A percentile compares a stretch with the other conserved stretches of the same genome.
These are phyloP conservation scores for Bipolaris gigantea DNA, from an alignment of 2,329 filamentous ascomycete species.

Conservation along the genomic window DNA sequence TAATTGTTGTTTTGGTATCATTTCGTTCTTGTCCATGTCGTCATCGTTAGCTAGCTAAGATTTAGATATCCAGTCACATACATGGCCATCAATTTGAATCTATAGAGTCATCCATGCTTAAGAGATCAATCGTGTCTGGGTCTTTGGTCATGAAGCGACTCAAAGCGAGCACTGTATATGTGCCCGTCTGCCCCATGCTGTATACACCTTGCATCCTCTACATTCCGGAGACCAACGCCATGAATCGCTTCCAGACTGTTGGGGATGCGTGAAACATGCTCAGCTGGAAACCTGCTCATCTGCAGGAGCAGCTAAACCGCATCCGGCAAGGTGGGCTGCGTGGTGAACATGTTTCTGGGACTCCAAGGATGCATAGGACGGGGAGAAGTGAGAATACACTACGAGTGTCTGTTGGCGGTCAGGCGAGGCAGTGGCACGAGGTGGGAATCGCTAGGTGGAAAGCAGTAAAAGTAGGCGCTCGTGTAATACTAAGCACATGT, in stretches of 20 bases:
- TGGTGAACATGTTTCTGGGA: neutral
- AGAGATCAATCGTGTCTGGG: neutral
- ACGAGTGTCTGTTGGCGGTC: neutral
- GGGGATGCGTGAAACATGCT: constrained; percentile 21
- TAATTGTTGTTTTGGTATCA: neutral
- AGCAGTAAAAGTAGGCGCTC: neutral
- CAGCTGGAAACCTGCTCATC: constrained; percentile 23
- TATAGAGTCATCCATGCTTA: neutral
- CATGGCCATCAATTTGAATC: neutral
- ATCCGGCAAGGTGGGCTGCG: constrained; percentile 13
- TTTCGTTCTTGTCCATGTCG: neutral
- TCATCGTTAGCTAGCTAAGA: constrained; percentile 4
- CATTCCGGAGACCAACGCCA: neutral
- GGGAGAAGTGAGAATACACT: neutral
- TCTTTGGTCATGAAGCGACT: neutral
- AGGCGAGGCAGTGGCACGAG: neutral
- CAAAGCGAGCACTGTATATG: neutral
- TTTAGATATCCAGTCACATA: no score
- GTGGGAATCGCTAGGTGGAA: neutral
- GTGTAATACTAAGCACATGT: neutral
- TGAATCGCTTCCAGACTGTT: neutral
- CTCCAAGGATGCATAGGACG: neutral
- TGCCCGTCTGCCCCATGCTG: neutral
- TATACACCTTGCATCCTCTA: neutral
- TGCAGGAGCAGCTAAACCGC: constrained; percentile 11